These are phyloP conservation scores for Pachysandra terminalis DNA, from an alignment of 164 flowering plant species.

Conservation along the genomic window DNA sequence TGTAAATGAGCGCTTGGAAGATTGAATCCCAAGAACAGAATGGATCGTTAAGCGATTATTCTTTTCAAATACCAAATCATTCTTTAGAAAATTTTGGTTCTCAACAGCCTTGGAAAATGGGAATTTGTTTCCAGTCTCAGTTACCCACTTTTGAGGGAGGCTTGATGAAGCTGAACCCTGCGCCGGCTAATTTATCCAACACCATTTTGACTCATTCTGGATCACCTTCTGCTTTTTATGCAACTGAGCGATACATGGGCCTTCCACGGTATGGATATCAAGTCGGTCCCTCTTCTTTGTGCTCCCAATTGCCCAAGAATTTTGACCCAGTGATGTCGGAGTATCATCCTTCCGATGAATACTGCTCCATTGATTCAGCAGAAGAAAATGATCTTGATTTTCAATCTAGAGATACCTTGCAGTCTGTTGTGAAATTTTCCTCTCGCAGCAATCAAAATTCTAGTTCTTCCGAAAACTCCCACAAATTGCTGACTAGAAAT, in stretches of 20 bases:
- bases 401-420: slow-evolving; percentile 29
- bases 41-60: slow-evolving; percentile 26
- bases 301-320: slow-evolving; percentile 25
- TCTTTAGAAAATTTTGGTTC: slow-evolving; percentile 20
- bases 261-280: slow-evolving; percentile 34
- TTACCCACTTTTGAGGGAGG: slow-evolving; percentile 20
- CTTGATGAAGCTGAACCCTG: slow-evolving; percentile 19
- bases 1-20: slow-evolving; percentile 50
- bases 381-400: slow-evolving; percentile 23
- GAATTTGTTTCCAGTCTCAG: slow-evolving; percentile 16
- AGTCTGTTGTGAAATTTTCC: slow-evolving; percentile 29
- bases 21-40: slow-evolving; percentile 26
- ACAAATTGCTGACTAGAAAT: slow-evolving; percentile 15
- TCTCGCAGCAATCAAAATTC: slow-evolving; percentile 16
- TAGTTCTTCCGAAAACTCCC: slow-evolving; percentile 13
- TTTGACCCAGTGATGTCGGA: slow-evolving; percentile 22
- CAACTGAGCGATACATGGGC: slow-evolving; percentile 45
- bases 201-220: slow-evolving; percentile 33
- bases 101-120: slow-evolving; percentile 35
- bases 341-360: slow-evolving; percentile 23
- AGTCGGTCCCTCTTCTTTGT: slow-evolving; percentile 15
- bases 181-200: slow-evolving; percentile 23
- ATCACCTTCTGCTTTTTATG: slow-evolving; percentile 46
- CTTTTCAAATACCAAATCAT: slow-evolving; percentile 18
- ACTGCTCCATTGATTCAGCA: slow-evolving; percentile 19